These are phyloP conservation scores for Verticillium isaacii DNA, from an alignment of 2,329 filamentous ascomycete genomes.

Conservation along the genomic window DNA sequence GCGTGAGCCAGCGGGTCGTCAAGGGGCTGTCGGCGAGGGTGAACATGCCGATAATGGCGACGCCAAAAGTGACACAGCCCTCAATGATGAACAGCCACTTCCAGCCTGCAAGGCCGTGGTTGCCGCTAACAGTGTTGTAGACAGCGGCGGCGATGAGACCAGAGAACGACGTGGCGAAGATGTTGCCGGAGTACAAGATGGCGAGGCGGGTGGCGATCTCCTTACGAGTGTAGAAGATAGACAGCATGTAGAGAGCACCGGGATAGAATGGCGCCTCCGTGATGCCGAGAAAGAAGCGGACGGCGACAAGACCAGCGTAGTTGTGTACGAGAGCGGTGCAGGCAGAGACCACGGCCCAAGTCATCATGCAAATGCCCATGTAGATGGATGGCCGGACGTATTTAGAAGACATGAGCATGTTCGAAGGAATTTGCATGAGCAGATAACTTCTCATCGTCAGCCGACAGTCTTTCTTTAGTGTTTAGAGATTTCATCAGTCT, in stretches of 20 bases:
- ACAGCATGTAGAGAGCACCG: constrained; percentile 34
- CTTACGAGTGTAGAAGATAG: constrained; percentile 50
- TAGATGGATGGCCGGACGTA: constrained; percentile 45
- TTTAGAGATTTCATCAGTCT: not conserved
- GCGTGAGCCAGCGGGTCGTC: constrained; percentile 28
- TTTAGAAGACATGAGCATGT: constrained; percentile 35
- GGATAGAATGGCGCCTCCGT: constrained; percentile 34
- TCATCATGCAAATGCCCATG: constrained; percentile 39
- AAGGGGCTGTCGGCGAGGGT: constrained; percentile 31
- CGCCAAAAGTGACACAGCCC: constrained; percentile 19
- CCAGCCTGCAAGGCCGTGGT: constrained; percentile 21
- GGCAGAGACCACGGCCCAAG: constrained; percentile 35
- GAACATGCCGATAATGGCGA: constrained; percentile 25
- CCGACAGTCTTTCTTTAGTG: not conserved
- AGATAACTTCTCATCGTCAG: constrained; percentile 32
- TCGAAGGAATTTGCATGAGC: constrained; percentile 40
- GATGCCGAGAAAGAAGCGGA: constrained; percentile 36
- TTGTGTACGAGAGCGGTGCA: constrained; percentile 34
- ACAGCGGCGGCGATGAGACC: constrained; percentile 39
- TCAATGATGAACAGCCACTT: constrained; percentile 28
- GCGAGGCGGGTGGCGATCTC: constrained; percentile 37
- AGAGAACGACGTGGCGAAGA: constrained; percentile 31
- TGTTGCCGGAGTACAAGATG: constrained; percentile 37
- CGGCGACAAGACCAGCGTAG: constrained; percentile 35
- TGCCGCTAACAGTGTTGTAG: constrained; percentile 25